A percentile compares a stretch with the other conserved stretches of the same genome.
Conservation (phyloP, 768 basidiomycete species). For the Suillus americanus region DNA sequence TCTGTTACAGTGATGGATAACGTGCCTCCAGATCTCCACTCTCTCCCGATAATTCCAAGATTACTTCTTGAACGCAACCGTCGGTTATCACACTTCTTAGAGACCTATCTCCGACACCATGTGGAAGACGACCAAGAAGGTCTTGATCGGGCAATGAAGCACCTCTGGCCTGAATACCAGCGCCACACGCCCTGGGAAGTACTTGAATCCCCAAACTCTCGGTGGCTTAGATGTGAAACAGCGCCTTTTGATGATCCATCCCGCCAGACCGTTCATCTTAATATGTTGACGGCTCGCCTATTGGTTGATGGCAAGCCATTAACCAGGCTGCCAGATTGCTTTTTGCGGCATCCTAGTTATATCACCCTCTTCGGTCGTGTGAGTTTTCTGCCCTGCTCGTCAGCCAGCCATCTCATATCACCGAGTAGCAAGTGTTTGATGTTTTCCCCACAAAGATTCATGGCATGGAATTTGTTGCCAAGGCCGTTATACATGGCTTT, state of each 20-base stretch:
- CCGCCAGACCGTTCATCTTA: slow-evolving; percentile 35
- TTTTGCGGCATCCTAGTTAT: slow-evolving; percentile 35
- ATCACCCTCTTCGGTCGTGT: slow-evolving; percentile 37
- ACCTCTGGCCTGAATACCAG: slow-evolving; percentile 32
- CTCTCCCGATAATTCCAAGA: slow-evolving; percentile 12
- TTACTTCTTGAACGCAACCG: slow-evolving; percentile 31
- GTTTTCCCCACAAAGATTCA: slow-evolving; percentile 34
- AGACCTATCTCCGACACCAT: slow-evolving; percentile 14
- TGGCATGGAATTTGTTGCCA: slow-evolving; percentile 36
- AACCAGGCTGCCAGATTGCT: slow-evolving; percentile 36
- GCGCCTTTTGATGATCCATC: slow-evolving; percentile 3
- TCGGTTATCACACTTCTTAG: slow-evolving; percentile 31
- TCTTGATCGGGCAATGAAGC: slow-evolving; percentile 29
- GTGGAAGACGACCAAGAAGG: slow-evolving; percentile 19
- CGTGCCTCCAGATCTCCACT: slow-evolving; percentile 14
- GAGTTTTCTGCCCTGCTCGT: slow-evolving; percentile 7
- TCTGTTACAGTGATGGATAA: slow-evolving; percentile 33
- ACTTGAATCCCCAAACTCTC: slow-evolving; percentile 18
- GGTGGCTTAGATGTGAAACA: slow-evolving; percentile 31
- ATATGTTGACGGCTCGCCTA: slow-evolving; percentile 41
- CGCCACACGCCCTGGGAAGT: slow-evolving; percentile 25
- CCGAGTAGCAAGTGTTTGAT: slow-evolving; percentile 26
- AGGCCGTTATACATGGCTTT: slow-evolving; percentile 16
- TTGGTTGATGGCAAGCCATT: slow-evolving; percentile 42
- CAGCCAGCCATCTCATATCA: not conserved